Conservation (phyloP, 1,284 basidiomycete genomes). For the Pseudozyma sp. region DNA sequence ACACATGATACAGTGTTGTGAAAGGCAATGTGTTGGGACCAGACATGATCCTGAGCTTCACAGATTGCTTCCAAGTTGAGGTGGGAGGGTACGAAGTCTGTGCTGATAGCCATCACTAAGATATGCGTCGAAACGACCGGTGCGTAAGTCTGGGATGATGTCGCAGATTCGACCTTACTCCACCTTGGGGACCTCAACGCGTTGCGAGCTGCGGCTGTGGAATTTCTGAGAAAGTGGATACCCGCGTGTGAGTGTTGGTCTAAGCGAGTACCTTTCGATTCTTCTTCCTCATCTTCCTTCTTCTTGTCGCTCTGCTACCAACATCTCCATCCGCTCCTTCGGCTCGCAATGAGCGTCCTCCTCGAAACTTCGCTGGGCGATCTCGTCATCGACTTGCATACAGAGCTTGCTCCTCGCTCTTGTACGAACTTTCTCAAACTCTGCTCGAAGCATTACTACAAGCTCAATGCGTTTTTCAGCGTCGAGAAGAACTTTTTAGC, state of each 20-base stretch:
- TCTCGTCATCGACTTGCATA: slow-evolving; percentile 93
- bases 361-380: slow-evolving; percentile 96
- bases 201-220: background rate
- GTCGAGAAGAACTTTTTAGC: slow-evolving; percentile 97
- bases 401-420: slow-evolving; percentile 87
- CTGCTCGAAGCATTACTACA: slow-evolving; percentile 96
- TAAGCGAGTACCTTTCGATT: background rate
- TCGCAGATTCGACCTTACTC: too few species aligned
- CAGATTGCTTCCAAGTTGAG: too few species aligned
- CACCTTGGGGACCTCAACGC: background rate
- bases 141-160: too few species aligned
- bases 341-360: slow-evolving; percentile 86
- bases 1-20: too few species aligned
- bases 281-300: background rate
- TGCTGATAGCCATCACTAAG: too few species aligned
- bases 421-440: slow-evolving; percentile 97
- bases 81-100: too few species aligned
- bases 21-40: too few species aligned
- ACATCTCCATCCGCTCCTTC: background rate
- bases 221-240: background rate
- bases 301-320: background rate
- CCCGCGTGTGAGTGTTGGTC: slow-evolving; percentile 6
- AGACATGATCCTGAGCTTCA: too few species aligned
- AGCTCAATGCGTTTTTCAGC: slow-evolving; percentile 85
- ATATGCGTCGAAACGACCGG: too few species aligned